phyloP scores from a whole-genome alignment of 2,329 filamentous ascomycete genomes.

The Ascochyta lentis region DNA sequence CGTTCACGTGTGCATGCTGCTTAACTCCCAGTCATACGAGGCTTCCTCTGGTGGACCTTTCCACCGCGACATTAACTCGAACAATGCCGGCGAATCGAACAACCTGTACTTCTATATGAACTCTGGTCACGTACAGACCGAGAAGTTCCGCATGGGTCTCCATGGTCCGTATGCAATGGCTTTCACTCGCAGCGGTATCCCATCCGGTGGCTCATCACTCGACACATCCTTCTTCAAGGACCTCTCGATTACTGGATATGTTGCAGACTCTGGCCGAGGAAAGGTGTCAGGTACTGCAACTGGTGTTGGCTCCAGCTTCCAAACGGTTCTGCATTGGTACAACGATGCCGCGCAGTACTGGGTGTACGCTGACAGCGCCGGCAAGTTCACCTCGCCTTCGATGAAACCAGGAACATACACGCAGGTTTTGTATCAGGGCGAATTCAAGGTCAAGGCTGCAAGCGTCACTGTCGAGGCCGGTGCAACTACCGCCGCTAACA shows the following conservation, averaged over 20 bases:
- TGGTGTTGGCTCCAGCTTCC: constrained; percentile 60
- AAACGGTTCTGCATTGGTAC: constrained; percentile 69
- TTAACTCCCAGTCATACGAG: constrained; percentile 63
- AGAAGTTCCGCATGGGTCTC: constrained; percentile 66
- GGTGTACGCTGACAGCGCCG: constrained; percentile 62
- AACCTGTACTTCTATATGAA: constrained; percentile 74
- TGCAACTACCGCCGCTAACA: constrained; percentile 57
- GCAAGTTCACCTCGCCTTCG: constrained; percentile 67
- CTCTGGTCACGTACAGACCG: constrained; percentile 65
- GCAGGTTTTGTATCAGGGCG: constrained; percentile 69
- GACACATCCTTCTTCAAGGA: constrained; percentile 67
- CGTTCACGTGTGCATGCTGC: constrained; percentile 68
- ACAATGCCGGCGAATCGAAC: constrained; percentile 65
- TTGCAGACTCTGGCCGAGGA: constrained; percentile 63
- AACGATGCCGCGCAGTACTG: constrained; percentile 70
- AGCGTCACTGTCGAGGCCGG: constrained; percentile 58
- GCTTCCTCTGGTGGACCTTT: constrained; percentile 71
- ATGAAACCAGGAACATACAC: constrained; percentile 74
- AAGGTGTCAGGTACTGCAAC: constrained; percentile 66
- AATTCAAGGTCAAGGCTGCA: constrained; percentile 61
- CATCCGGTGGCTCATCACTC: constrained; percentile 49
- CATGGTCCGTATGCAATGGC: constrained; percentile 70
- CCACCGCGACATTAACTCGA: constrained; percentile 67
- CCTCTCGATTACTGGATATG: constrained; percentile 65
- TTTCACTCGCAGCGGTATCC: constrained; percentile 66